Conservation (phyloP, 2,329 filamentous ascomycete species). For the Ophiostoma novo-ulmi region DNA sequence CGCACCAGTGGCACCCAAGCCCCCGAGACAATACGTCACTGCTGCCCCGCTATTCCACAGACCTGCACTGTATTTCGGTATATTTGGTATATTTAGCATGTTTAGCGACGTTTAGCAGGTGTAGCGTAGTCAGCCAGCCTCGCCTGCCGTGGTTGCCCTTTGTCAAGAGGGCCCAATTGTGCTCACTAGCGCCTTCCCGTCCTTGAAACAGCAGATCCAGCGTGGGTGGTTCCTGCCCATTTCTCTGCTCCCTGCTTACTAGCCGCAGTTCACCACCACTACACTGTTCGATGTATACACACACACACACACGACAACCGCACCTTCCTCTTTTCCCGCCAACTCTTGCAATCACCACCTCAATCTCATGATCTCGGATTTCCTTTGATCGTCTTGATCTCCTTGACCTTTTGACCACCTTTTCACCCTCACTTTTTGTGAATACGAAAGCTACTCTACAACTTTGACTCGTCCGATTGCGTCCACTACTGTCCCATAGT, state of each 20-base stretch:
- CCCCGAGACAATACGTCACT: slow-evolving; percentile 25
- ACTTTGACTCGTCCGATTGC: not conserved
- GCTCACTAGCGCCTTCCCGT: slow-evolving; percentile 9
- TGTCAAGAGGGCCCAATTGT: slow-evolving; percentile 3
- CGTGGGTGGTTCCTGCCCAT: slow-evolving; percentile 6
- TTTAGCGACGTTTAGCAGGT: not conserved
- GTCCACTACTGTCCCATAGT: not conserved
- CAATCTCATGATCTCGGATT: not conserved
- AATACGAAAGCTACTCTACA: not conserved
- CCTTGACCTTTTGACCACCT: not conserved
- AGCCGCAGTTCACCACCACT: slow-evolving; percentile 8
- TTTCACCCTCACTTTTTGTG: not conserved
- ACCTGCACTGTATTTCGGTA: not conserved
- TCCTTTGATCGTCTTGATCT: not conserved
- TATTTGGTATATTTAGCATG: not conserved
- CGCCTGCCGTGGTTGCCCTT: slow-evolving; percentile 13
- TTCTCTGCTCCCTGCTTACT: not conserved
- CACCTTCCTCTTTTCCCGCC: not conserved
- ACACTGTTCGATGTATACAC: not conserved
- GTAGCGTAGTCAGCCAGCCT: slow-evolving; percentile 23
- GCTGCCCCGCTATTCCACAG: slow-evolving; percentile 23
- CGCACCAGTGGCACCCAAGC: not conserved
- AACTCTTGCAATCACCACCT: not conserved
- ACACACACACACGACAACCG: slow-evolving; percentile 1
- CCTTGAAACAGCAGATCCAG: slow-evolving; percentile 6